Evolutionary conservation across 805 yeast genomes (phyloP), one percentile per base, ranked within the genome.

Genomic region (Cyberlindnera mississippiensis): DNA sequence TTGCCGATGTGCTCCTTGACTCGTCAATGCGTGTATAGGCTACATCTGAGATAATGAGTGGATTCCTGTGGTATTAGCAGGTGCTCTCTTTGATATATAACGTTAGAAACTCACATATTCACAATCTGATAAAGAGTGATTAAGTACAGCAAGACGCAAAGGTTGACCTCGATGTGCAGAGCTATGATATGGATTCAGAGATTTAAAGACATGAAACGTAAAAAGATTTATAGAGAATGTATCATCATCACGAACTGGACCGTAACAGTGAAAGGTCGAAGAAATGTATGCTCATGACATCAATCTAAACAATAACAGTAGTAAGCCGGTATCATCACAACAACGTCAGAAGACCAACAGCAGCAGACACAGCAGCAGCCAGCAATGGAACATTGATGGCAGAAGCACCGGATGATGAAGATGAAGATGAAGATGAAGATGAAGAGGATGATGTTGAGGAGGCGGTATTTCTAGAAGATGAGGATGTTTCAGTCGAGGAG

Each of bases 151-250:
- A 43, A 27, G 26, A 33, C 5, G 57, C 55, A 34, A 56, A 65
- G 45, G 62, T 67, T 8, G 66, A 67, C 44, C 46, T 67, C 41
- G 59, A 62, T 22, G 50, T 58, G 9, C 50, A 57, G 28, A 55
- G 50, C 42, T 64, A 64, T 16, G 54, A n/a, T n/a, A n/a, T n/a
- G n/a, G n/a, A n/a, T n/a, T n/a, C n/a, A n/a, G n/a, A n/a, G n/a
- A n/a, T n/a, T n/a, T n/a, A n/a, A n/a, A n/a, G n/a, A n/a, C n/a
- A n/a, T n/a, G n/a, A n/a, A n/a, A n/a, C n/a, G n/a, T n/a, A n/a
- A n/a, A n/a, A n/a, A n/a, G n/a, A n/a, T n/a, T n/a, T n/a, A n/a
- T n/a, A n/a, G n/a, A n/a, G n/a, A n/a, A n/a, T n/a, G n/a, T n/a
- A n/a, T n/a, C n/a, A n/a, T n/a, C n/a, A n/a, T n/a, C n/a, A n/a